These are phyloP conservation scores for Pythium sp. DNA, from an alignment of 352 stramenopile genomes.

Conservation along the genomic window DNA sequence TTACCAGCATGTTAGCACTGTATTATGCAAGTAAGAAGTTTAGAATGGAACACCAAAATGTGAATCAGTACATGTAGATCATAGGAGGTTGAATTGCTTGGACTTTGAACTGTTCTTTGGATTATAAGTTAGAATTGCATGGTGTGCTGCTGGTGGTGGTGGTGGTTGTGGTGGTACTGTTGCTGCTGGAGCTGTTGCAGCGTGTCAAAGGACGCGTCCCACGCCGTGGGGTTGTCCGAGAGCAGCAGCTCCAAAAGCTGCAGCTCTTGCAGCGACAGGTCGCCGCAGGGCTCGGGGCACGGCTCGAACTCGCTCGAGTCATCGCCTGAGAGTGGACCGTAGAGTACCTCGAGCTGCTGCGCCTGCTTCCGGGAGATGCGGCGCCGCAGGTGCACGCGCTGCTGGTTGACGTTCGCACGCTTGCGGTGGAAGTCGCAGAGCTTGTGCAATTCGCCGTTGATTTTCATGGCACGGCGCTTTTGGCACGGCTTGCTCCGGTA, in stretches of 20 bases:
- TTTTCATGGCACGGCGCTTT: constrained; percentile 35
- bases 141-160: not conserved
- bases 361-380: constrained; percentile 17
- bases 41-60: not conserved
- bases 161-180: not conserved
- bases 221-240: constrained; percentile 5
- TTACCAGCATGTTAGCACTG: not conserved
- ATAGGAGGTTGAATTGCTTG: not conserved
- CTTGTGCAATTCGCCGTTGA: constrained; percentile 43
- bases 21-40: not conserved
- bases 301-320: constrained; percentile 9
- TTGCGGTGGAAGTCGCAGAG: constrained; percentile 41
- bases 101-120: not conserved
- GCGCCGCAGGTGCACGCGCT: constrained; percentile 32
- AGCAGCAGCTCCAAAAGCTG: constrained; percentile 15
- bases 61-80: not conserved
- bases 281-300: constrained; percentile 11
- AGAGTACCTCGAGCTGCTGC: constrained; percentile 13
- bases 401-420: constrained; percentile 46
- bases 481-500: constrained; percentile 38
- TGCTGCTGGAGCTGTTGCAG: not conserved
- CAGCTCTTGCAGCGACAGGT: constrained; percentile 18
- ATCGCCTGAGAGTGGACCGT: constrained; percentile 9
- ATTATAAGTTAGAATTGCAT: constrained; percentile 16
- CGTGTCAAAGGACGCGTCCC: not conserved